Base-by-base conservation (phyloP, 768 basidiomycete species). In the Coprinopsis sp. region DNA sequence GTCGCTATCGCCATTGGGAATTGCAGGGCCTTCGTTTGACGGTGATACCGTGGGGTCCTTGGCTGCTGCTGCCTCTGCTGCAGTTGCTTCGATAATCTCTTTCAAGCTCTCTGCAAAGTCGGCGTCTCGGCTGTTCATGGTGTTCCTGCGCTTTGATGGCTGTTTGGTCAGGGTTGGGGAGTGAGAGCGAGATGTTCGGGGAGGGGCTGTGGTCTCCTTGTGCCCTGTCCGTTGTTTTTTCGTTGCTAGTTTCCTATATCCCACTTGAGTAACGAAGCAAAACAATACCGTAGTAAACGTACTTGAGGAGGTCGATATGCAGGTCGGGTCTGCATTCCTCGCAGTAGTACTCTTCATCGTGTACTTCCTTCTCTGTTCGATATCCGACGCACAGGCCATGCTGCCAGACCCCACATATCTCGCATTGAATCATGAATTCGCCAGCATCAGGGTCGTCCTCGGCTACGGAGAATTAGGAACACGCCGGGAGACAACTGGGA, bases 381-480 rank as follows among this genome's bases (percentile, higher is more conserved):
- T 88, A 89, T 33, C 93, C 95, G 82, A 99, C 91, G 69, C 96
- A 99, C 8, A 84, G 75, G 3, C 93, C 93, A 63, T 99, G 95
- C 67, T 99, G 95, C 95, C 95, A 99, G 46, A 90, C 91, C 59
- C 93, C 89, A 72, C 95, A 99, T 34, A 75, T 84, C 68, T 98
- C 95, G 68, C 95, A 99, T 64, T 92, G 88, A 41, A 97, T 91
- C 91, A 97, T 96, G 70, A 95, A 90, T 63, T 91, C 93, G 38
- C 91, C 90, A 42, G 88, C 90, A 61, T 86, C 83, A 43, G 80
- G 78, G 59, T 86, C 84, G 57, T 84, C 82, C 63, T 87, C 85
- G 73, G 66, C 68, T 67, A n/a, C n/a, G 63, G 55, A 60, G 51
- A 47, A 52, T 51, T 56, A 58, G 68, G 54, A 63, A 58, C 33